phyloP scores from a whole-genome alignment of 768 basidiomycete species.

The Astraeus odoratus region DNA sequence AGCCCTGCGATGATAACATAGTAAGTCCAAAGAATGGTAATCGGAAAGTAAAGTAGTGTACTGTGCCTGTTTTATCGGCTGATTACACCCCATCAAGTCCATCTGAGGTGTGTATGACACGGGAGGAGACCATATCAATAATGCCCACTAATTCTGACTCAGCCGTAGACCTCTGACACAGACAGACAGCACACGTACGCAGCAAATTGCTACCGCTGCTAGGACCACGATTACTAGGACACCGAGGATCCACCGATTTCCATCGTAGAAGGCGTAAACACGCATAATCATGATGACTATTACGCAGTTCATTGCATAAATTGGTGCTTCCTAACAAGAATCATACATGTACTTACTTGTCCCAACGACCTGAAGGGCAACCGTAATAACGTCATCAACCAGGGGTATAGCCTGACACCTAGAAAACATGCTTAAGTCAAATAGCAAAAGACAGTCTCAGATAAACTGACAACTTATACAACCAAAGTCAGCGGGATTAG shows the following conservation, averaged over 20 bases:
- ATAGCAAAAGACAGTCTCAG: not conserved
- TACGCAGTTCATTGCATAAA: too few species aligned
- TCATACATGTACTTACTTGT: too few species aligned
- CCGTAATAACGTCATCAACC: not conserved
- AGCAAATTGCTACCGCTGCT: not conserved
- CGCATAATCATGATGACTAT: slow-evolving; percentile 7
- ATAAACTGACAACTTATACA: not conserved
- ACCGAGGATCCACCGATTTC: not conserved
- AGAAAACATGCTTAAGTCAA: too few species aligned
- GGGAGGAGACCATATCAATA: not conserved
- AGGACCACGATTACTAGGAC: not conserved
- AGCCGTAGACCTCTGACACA: too few species aligned
- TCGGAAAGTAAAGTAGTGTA: not conserved
- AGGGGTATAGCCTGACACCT: not conserved
- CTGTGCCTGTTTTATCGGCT: not conserved
- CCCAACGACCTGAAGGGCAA: not conserved
- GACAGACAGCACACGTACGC: not conserved
- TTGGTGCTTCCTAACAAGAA: too few species aligned
- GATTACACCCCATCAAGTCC: not conserved
- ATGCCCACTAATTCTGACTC: not conserved
- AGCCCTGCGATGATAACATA: not conserved
- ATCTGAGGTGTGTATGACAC: not conserved
- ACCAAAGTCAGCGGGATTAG: too few species aligned
- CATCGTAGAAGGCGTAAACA: slow-evolving; percentile 3
- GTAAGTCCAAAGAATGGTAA: not conserved